These are phyloP conservation scores for Populus hybrid DNA, from an alignment of 441 rosid species.

Conservation along the genomic window DNA sequence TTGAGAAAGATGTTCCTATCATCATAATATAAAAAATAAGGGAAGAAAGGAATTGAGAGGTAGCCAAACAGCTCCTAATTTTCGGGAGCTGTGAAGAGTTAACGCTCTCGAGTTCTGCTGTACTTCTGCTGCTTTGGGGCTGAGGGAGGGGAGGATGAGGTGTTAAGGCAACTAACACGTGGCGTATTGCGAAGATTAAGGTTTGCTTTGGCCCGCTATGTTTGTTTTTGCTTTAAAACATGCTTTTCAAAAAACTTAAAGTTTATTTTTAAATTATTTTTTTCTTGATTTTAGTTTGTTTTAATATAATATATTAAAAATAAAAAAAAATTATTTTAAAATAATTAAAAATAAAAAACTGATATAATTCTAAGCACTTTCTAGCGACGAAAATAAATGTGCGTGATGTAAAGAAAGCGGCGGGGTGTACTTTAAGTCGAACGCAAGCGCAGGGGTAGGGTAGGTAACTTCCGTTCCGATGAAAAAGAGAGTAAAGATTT, in stretches of 20 bases:
- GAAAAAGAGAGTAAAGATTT: background rate
- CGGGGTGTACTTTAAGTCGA: too few relatives aligned
- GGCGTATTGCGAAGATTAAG: background rate
- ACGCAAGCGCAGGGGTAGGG: background rate
- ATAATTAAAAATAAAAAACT: too few relatives aligned
- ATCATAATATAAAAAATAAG: background rate
- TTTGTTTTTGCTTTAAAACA: too few relatives aligned
- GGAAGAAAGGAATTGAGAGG: background rate
- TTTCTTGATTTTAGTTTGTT: too few relatives aligned
- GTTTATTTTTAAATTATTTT: background rate
- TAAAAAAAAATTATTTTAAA: too few relatives aligned
- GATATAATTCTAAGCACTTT: too few relatives aligned
- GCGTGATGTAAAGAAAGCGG: too few relatives aligned
- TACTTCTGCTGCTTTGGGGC: background rate
- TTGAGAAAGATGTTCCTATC: conserved; percentile 26
- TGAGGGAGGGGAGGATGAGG: background rate
- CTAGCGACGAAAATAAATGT: too few relatives aligned
- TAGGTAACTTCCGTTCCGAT: background rate
- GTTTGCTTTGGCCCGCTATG: too few relatives aligned
- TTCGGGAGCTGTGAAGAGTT: background rate
- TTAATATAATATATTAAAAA: too few relatives aligned
- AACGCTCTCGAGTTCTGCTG: background rate
- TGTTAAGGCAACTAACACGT: too few relatives aligned
- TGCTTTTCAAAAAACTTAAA: too few relatives aligned
- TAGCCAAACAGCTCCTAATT: background rate